Base-by-base conservation (phyloP, 2,329 filamentous ascomycete species). In the Fusarium vanettenii region DNA sequence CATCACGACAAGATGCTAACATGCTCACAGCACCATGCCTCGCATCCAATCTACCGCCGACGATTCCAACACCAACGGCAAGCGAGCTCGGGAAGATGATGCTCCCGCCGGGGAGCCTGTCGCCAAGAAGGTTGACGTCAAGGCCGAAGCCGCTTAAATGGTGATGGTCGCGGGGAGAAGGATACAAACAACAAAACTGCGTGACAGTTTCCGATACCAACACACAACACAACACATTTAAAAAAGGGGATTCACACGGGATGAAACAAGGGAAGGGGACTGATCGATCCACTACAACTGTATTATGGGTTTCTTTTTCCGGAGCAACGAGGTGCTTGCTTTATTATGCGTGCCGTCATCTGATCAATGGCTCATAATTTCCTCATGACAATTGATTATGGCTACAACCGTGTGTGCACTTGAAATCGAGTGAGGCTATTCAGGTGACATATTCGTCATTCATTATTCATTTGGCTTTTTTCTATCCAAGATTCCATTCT, bases 101-200 rank as follows among this genome's bases (percentile, higher is more conserved):
- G 84, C 80, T 52, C 80, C 77, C 33, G 76, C 80, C 5, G 77
- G 79, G n/a, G 85, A 86, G 67, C 88, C 86, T 33, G 84, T 89
- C 4, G 86, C 89, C 22, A 92, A 92, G 87, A 92, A 92, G 85
- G 86, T 91, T 45, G 89, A 92, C 73, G 83, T 80, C 79, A 89
- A 90, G 84, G 80, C 84, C 55, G 81, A 82, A 41, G 74, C 75
- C 27, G 60, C 37, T 52, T 66, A 41, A 71, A 55, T 22, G 39
- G 13, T 29, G 43, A 35, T 27, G 50, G 35, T 14, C 62, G 10
- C 55, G 57, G 41, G 41, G 43, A 45, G 37, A 61, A n/a, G 59
- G 31, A 61, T 18, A 72, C 37, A 57, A 56, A 67, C 41, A 29
- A 52, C 25, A 31, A 31, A 31, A 31, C 45, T 60, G 66, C 56